Conservation (phyloP, 768 basidiomycete genomes). For the Leccinum sublutescens region DNA sequence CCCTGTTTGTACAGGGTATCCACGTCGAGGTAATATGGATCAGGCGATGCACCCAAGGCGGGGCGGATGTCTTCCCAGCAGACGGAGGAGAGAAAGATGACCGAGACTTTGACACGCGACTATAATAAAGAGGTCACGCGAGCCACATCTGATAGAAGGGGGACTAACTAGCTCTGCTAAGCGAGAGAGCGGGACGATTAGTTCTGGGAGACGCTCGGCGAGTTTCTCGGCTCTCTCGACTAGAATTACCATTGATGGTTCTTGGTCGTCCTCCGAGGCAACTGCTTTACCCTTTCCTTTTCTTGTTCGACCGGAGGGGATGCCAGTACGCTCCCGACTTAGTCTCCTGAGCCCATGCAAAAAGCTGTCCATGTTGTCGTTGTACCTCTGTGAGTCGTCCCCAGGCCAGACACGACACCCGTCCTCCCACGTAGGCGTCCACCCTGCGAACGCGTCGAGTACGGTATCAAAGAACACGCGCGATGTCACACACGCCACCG, state of each 20-base stretch:
- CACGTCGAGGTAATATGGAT: slow-evolving; percentile 68
- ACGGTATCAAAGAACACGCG: slow-evolving; percentile 65
- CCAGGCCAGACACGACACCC: slow-evolving; percentile 61
- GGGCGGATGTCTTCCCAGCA: slow-evolving; percentile 76
- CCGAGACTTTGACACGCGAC: slow-evolving; percentile 57
- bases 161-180: slow-evolving; percentile 64
- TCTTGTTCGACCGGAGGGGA: slow-evolving; percentile 20
- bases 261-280: slow-evolving; percentile 9
- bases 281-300: slow-evolving; percentile 35
- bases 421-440: slow-evolving; percentile 56
- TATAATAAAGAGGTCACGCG: slow-evolving; percentile 33
- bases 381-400: slow-evolving; percentile 46
- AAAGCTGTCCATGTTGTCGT: slow-evolving; percentile 66
- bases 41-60: slow-evolving; percentile 62
- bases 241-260: slow-evolving; percentile 51
- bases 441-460: slow-evolving; percentile 57
- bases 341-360: slow-evolving; percentile 57
- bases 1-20: slow-evolving; percentile 56
- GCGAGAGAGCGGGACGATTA: slow-evolving; percentile 69
- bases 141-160: neutral
- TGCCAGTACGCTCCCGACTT: slow-evolving; percentile 22
- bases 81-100: slow-evolving; percentile 61
- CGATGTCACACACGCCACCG: slow-evolving; percentile 57
- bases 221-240: slow-evolving; percentile 69
- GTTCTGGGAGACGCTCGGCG: slow-evolving; percentile 57